A percentile compares a stretch with the other conserved stretches of the same genome.
These are phyloP conservation scores for Gossypium lobatum DNA, from an alignment of 441 rosid species.

Conservation along the genomic window DNA sequence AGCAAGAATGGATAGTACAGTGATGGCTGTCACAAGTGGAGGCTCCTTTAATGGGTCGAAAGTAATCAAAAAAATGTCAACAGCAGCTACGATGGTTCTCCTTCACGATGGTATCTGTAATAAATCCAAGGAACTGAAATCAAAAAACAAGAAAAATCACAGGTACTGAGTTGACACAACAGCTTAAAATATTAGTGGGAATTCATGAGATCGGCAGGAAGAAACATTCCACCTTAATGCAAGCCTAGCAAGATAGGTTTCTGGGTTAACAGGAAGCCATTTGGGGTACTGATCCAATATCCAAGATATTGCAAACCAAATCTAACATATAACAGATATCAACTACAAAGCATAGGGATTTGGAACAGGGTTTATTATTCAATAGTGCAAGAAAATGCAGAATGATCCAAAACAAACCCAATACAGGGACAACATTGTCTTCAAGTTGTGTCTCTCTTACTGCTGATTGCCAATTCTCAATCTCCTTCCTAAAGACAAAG, in stretches of 20 bases:
- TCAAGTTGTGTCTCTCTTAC: no score
- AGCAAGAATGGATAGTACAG: conserved; percentile 87
- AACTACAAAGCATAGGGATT: conserved; percentile 89
- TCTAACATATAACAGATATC: conserved; percentile 93
- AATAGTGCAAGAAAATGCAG: conserved; percentile 83
- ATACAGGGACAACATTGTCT: no score
- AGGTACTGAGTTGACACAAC: background rate
- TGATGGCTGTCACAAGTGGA: conserved; percentile 95
- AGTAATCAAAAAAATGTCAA: conserved; percentile 95
- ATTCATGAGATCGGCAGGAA: conserved; percentile 7
- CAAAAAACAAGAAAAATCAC: conserved; percentile 5
- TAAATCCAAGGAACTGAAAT: conserved; percentile 6
- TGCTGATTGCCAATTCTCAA: no score
- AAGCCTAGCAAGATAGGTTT: conserved; percentile 96
- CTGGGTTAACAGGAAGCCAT: conserved; percentile 95
- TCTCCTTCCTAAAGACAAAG: no score
- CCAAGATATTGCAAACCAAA: conserved; percentile 99
- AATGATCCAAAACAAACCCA: conserved; percentile 12
- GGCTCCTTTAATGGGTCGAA: conserved; percentile 96
- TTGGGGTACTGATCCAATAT: conserved; percentile 97
- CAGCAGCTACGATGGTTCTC: conserved; percentile 93
- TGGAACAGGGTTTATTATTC: conserved; percentile 86
- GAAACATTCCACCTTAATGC: conserved; percentile 55
- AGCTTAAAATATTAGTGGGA: conserved; percentile 5
- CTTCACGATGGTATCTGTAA: conserved; percentile 86